Base-by-base conservation (phyloP, 2,329 filamentous ascomycete genomes). In the Botrytis deweyae region DNA sequence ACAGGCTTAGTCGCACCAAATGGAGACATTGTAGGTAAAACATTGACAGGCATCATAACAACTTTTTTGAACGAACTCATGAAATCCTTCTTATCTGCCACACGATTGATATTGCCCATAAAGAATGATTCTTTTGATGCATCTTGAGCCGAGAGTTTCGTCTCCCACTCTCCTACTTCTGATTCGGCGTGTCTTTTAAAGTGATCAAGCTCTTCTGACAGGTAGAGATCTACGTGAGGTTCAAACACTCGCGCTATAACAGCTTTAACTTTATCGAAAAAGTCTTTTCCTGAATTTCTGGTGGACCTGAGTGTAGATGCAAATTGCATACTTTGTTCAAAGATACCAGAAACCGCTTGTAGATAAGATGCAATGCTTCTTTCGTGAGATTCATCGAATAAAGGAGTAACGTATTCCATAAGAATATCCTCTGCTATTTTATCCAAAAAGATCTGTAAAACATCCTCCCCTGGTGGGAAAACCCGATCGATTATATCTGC, bases 11-110 rank as follows among this genome's bases (percentile, higher is more conserved):
- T 81, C 52, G 82, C 83, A 75, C 84, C 87, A 80, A 90, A 93
- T 72, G 87, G 77, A 14, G 86, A 85, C 68, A 89, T 84, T 9
- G 88, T 91, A 1, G 94, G 93, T 6, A 98, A 85, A 14, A 94
- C 95, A 70, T 93, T 97, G 67, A 99, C 95, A 3, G 96, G 96
- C 91, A 97, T 97, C 95, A 99, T 98, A 77, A 99, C 93, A 14
- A 99, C 96, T 82, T 98, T 98, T 81, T 94, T 98, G 86, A 99
- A 99, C 0, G 95, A 97, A 64, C 91, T 96, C 75, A 99, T 82
- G 79, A 99, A 99, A 81, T 99, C 96, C 78, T 94, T 93, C 84
- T 99, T 99, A 76, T 97, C 96, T 1, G 94, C 96, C 81, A 97
- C 94, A 40, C 96, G 89, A 81, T 95, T 98, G 80, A 98, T 90